Evolutionary conservation across 495 filamentous ascomycete genomes (phyloP).

Genomic region (Arthonia radiata): DNA sequence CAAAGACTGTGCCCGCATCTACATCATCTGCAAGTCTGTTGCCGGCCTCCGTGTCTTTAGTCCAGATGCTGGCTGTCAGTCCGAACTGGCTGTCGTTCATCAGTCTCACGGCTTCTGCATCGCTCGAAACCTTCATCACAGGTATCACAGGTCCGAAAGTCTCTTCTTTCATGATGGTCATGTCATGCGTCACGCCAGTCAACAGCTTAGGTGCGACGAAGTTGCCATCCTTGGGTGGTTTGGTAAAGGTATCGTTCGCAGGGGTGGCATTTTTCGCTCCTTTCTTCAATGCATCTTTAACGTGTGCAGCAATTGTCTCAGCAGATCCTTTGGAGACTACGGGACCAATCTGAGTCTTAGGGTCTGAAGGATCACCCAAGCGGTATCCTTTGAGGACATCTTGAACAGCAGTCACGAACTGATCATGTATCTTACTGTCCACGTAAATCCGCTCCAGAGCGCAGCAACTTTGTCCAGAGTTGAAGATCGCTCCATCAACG

Average conservation of each 20-base stretch:
- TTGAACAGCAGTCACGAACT: slow-evolving; percentile 53
- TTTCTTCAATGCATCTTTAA: slow-evolving; percentile 61
- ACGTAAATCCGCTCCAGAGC: slow-evolving; percentile 84
- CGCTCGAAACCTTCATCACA: slow-evolving; percentile 69
- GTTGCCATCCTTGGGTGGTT: slow-evolving; percentile 47
- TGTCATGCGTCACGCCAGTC: slow-evolving; percentile 55
- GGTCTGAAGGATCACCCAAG: slow-evolving; percentile 62
- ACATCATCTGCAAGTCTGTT: slow-evolving; percentile 54
- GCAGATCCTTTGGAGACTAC: slow-evolving; percentile 60
- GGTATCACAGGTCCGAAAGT: slow-evolving; percentile 91
- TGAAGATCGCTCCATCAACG: slow-evolving; percentile 84
- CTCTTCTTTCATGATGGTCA: slow-evolving; percentile 84
- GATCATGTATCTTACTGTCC: slow-evolving; percentile 54
- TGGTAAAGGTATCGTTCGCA: slow-evolving; percentile 45
- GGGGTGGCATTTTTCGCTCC: slow-evolving; percentile 71
- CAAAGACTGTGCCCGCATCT: slow-evolving; percentile 88
- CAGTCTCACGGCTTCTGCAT: slow-evolving; percentile 54
- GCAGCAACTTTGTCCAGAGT: slow-evolving; percentile 93
- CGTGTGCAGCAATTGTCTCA: slow-evolving; percentile 51
- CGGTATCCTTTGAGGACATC: slow-evolving; percentile 70
- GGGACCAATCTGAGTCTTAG: slow-evolving; percentile 61
- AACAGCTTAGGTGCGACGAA: slow-evolving; percentile 70
- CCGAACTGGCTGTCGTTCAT: slow-evolving; percentile 97
- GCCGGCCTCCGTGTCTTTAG: slow-evolving; percentile 59
- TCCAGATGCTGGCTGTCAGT: slow-evolving; percentile 94